Evolutionary conservation across 2,329 filamentous ascomycete genomes (phyloP).

Genomic region (Decorospora gaudefroyi): DNA sequence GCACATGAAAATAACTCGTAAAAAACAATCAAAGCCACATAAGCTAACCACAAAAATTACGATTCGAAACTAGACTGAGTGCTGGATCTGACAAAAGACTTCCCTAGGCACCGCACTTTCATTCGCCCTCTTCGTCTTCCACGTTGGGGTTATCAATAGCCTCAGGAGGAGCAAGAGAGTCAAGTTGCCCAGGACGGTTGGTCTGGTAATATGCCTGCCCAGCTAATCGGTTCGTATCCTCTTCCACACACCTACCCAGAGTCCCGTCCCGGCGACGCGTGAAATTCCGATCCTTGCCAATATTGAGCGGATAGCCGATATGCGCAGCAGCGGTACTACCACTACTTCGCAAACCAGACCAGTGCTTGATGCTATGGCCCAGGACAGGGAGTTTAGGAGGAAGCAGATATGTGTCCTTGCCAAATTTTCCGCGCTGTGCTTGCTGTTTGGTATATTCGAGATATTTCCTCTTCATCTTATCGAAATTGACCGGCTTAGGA

Average conservation of each 20-base stretch:
- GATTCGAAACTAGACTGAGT: too few relatives aligned
- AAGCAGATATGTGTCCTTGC: slow-evolving; percentile 8
- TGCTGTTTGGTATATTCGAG: not conserved
- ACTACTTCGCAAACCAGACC: slow-evolving; percentile 18
- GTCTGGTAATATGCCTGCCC: not conserved
- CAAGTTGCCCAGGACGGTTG: not conserved
- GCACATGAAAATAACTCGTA: too few relatives aligned
- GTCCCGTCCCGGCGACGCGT: not conserved
- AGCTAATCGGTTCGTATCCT: slow-evolving; percentile 1
- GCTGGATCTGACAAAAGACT: too few relatives aligned
- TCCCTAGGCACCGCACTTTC: too few relatives aligned
- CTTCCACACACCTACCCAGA: not conserved
- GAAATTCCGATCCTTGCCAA: slow-evolving; percentile 13
- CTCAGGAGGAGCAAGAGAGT: not conserved
- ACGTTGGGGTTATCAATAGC: too few relatives aligned
- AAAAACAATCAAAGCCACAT: too few relatives aligned
- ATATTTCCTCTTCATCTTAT: not conserved
- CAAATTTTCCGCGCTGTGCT: not conserved
- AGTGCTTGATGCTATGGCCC: slow-evolving; percentile 20
- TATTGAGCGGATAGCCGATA: slow-evolving; percentile 20
- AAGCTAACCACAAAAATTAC: too few relatives aligned
- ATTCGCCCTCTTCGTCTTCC: too few relatives aligned
- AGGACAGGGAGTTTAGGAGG: slow-evolving; percentile 20
- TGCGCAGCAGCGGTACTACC: slow-evolving; percentile 12
- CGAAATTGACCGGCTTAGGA: not conserved